phyloP scores from a whole-genome alignment of 257 asterid species.

The Jacaranda mimosifolia region DNA sequence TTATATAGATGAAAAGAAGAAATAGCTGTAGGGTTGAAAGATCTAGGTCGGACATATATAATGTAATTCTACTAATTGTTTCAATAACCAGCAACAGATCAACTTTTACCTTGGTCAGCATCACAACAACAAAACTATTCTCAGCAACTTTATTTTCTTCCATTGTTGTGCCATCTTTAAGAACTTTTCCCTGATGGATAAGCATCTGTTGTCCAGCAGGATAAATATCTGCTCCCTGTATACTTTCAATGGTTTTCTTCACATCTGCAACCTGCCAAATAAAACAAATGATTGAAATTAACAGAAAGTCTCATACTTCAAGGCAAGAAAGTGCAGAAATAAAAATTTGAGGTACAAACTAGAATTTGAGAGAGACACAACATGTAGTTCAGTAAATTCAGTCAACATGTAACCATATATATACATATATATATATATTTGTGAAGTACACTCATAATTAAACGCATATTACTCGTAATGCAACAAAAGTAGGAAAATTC shows the following conservation, averaged over 20 bases:
- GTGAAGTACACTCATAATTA: neutral
- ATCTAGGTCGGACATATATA: neutral
- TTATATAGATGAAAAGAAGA: slow-evolving; percentile 9
- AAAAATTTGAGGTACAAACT: slow-evolving; percentile 11
- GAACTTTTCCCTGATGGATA: slow-evolving; percentile 81
- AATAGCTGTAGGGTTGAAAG: neutral
- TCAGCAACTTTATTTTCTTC: slow-evolving; percentile 80
- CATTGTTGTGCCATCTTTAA: slow-evolving; percentile 74
- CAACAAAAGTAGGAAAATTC: neutral
- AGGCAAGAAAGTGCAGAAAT: neutral
- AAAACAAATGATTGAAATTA: neutral
- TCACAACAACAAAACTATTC: slow-evolving; percentile 69
- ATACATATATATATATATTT: no score
- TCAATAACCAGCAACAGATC: slow-evolving; percentile 12
- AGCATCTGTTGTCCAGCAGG: slow-evolving; percentile 81
- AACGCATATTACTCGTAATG: neutral
- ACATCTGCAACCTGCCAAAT: slow-evolving; percentile 68
- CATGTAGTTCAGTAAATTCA: neutral
- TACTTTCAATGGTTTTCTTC: slow-evolving; percentile 70
- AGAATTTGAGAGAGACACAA: neutral
- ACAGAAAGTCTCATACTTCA: neutral
- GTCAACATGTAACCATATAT: neutral
- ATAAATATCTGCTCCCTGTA: slow-evolving; percentile 72
- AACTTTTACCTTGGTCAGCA: slow-evolving; percentile 70
- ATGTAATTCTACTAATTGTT: slow-evolving; percentile 2